Conservation (phyloP, 805 yeast genomes). For the Metschnikowia corniflorae region DNA sequence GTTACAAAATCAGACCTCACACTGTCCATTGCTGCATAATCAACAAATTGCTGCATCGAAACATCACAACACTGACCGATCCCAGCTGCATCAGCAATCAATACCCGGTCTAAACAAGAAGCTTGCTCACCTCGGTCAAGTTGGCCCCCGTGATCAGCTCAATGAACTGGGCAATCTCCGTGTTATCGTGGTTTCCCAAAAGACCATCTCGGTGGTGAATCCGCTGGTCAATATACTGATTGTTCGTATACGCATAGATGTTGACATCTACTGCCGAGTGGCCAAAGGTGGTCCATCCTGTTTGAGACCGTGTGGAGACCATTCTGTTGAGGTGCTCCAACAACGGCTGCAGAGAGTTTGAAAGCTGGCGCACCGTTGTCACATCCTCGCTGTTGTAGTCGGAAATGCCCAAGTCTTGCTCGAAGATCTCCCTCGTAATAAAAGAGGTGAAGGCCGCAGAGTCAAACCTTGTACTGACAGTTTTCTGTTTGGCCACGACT, state of each 20-base stretch:
- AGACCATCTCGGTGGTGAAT: slow-evolving; percentile 38
- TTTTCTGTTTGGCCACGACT: slow-evolving; percentile 30
- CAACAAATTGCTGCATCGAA: too few species aligned
- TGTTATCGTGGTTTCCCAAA: slow-evolving; percentile 82
- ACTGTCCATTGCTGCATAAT: too few species aligned
- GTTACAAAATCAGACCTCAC: too few species aligned
- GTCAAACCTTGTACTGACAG: slow-evolving; percentile 37
- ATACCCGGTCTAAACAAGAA: too few species aligned
- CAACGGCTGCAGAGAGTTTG: slow-evolving; percentile 32
- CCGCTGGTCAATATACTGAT: slow-evolving; percentile 36
- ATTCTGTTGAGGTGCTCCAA: slow-evolving; percentile 59
- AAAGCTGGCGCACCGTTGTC: slow-evolving; percentile 18
- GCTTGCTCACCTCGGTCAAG: slow-evolving; percentile 46
- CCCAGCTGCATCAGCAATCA: too few species aligned
- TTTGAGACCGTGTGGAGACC: slow-evolving; percentile 73
- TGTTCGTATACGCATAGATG: slow-evolving; percentile 73
- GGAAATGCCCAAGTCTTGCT: slow-evolving; percentile 58
- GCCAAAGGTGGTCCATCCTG: slow-evolving; percentile 95
- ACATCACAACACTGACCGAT: too few species aligned
- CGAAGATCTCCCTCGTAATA: slow-evolving; percentile 51
- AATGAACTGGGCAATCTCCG: slow-evolving; percentile 75
- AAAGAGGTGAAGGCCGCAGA: slow-evolving; percentile 3
- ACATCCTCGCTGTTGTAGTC: slow-evolving; percentile 55
- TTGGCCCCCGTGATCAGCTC: slow-evolving; percentile 48
- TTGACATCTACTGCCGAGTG: slow-evolving; percentile 95